Conservation (phyloP, 2,329 filamentous ascomycete species). For the Phaeosphaeriaceae sp. region DNA sequence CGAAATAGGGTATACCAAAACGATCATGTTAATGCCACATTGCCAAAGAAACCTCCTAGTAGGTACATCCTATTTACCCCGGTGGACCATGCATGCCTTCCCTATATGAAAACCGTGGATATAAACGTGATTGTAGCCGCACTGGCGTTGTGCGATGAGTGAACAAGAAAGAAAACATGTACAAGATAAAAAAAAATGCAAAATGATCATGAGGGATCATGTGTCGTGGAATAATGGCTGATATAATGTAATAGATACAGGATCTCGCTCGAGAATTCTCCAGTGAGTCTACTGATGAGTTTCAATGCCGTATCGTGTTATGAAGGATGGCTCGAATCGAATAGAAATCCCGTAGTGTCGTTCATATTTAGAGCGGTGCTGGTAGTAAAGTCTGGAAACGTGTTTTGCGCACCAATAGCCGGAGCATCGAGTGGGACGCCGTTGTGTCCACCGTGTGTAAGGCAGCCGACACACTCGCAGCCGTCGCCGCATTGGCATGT, state of each 20-base stretch:
- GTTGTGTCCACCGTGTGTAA: slow-evolving; percentile 59
- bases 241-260: too few relatives aligned
- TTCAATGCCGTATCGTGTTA: not conserved
- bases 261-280: too few relatives aligned
- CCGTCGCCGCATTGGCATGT: slow-evolving; percentile 61
- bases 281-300: too few relatives aligned
- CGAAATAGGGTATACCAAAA: too few relatives aligned
- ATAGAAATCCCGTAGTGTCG: slow-evolving; percentile 1
- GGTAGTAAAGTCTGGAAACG: slow-evolving; percentile 22
- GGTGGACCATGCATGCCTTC: too few relatives aligned
- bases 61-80: too few relatives aligned
- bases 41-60: too few relatives aligned
- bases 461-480: slow-evolving; percentile 60
- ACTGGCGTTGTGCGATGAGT: not conserved
- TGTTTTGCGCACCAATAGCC: slow-evolving; percentile 15
- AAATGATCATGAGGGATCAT: not conserved
- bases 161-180: not conserved
- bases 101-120: too few relatives aligned
- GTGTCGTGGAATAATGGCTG: too few relatives aligned
- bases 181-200: not conserved
- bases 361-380: slow-evolving; percentile 11
- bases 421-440: slow-evolving; percentile 47
- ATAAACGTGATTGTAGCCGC: slow-evolving; percentile 2
- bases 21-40: too few relatives aligned
- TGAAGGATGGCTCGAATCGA: not conserved